Percentiles rank a stretch among this genome's conserved stretches.
Evolutionary conservation across 352 stramenopile species (phyloP).

Genomic region (Phytophthora tentaculata): DNA sequence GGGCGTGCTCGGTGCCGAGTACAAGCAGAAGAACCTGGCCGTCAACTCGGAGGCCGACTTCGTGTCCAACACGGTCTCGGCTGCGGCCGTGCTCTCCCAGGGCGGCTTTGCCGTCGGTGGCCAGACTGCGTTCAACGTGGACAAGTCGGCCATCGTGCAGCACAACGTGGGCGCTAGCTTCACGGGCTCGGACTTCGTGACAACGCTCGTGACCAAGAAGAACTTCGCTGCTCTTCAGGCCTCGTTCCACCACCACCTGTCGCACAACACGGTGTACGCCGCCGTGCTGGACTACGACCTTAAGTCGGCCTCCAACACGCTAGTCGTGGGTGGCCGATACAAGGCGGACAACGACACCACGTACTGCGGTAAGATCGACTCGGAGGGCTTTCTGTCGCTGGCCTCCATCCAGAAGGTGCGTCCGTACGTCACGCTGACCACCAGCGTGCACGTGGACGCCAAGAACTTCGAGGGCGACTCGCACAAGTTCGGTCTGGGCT

Average conservation of each 20-base stretch:
- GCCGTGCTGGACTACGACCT: slow-evolving; percentile 86
- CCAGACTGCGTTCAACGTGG: slow-evolving; percentile 80
- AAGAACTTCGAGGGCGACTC: slow-evolving; percentile 89
- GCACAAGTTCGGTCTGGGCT: slow-evolving; percentile 85
- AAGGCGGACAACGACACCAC: slow-evolving; percentile 79
- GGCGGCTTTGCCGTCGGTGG: slow-evolving; percentile 73
- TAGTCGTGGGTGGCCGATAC: slow-evolving; percentile 80
- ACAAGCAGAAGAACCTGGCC: slow-evolving; percentile 77
- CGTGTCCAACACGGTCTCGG: slow-evolving; percentile 72
- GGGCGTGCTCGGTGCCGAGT: slow-evolving; percentile 79
- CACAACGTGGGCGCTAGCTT: slow-evolving; percentile 82
- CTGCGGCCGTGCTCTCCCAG: slow-evolving; percentile 57
- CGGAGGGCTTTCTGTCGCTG: slow-evolving; percentile 80
- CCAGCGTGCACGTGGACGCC: slow-evolving; percentile 81
- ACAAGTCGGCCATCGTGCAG: slow-evolving; percentile 81
- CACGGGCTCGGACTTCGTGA: slow-evolving; percentile 72
- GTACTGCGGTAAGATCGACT: slow-evolving; percentile 86
- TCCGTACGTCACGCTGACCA: slow-evolving; percentile 75
- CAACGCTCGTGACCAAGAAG: slow-evolving; percentile 81
- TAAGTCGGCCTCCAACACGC: slow-evolving; percentile 81
- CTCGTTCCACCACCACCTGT: slow-evolving; percentile 87
- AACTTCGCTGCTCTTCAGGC: slow-evolving; percentile 79
- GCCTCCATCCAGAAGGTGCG: slow-evolving; percentile 82
- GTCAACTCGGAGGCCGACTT: slow-evolving; percentile 82
- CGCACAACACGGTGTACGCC: slow-evolving; percentile 76